These are phyloP conservation scores for Venturia oleaginea DNA, from an alignment of 2,329 filamentous ascomycete genomes.

Conservation along the genomic window DNA sequence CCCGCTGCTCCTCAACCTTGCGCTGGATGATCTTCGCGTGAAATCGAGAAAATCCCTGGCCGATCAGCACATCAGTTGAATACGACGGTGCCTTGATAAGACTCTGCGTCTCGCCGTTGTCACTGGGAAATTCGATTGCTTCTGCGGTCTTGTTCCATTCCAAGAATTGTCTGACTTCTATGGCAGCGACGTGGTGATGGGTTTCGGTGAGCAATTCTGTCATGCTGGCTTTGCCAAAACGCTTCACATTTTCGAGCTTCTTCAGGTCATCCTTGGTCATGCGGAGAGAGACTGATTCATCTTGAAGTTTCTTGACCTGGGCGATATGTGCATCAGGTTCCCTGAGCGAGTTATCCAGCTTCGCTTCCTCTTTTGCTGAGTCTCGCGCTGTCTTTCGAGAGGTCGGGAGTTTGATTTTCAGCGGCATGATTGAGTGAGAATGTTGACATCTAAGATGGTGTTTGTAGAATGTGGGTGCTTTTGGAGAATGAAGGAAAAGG, in stretches of 20 bases:
- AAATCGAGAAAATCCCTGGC: not conserved
- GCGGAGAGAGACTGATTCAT: not conserved
- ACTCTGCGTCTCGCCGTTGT: not conserved
- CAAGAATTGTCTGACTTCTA: constrained; percentile 1
- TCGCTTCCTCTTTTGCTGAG: not conserved
- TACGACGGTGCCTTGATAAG: constrained; percentile 1
- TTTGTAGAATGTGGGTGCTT: not conserved
- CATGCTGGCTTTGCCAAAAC: constrained; percentile 1
- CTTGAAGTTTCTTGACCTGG: not conserved
- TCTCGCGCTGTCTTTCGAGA: not conserved
- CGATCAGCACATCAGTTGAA: not conserved
- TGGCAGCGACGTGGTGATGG: not conserved
- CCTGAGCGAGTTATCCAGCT: not conserved
- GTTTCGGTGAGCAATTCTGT: not conserved
- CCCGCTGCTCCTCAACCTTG: not conserved
- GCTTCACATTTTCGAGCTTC: constrained; percentile 1
- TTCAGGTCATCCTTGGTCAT: not conserved
- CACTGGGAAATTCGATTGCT: not conserved
- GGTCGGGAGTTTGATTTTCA: not conserved
- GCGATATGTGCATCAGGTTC: not conserved
- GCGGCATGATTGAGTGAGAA: not conserved
- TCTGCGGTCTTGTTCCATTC: constrained; percentile 3
- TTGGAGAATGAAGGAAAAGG: not conserved
- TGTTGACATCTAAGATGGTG: not conserved
- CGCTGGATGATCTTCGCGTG: not conserved